These are phyloP conservation scores for Citrullus colocynthis DNA, from an alignment of 306 rosid genomes.

Conservation along the genomic window DNA sequence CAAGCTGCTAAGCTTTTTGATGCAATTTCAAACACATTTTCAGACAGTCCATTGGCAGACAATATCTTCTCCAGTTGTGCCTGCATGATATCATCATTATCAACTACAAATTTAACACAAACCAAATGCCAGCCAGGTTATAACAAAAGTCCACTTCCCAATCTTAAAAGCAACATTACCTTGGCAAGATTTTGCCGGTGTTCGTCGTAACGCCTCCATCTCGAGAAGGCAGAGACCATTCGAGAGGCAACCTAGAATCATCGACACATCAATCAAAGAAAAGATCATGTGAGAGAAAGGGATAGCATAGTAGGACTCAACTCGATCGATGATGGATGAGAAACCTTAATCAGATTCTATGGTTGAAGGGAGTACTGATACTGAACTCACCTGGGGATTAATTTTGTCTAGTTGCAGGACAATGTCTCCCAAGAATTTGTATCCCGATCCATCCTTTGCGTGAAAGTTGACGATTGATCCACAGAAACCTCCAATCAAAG, in stretches of 20 bases:
- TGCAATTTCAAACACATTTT: slow-evolving; percentile 88
- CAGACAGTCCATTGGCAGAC: slow-evolving; percentile 77
- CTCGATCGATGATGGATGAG: not conserved
- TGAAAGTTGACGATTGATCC: slow-evolving; percentile 86
- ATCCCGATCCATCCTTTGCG: slow-evolving; percentile 92
- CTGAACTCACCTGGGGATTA: slow-evolving; percentile 70
- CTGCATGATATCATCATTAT: slow-evolving; percentile 28
- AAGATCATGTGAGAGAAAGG: not conserved
- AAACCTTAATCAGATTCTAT: not conserved
- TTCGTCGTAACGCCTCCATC: slow-evolving; percentile 88
- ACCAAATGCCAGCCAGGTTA: not conserved
- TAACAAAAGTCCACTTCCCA: not conserved
- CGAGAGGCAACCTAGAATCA: slow-evolving; percentile 72
- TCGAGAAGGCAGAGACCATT: slow-evolving; percentile 94
- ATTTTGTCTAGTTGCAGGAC: slow-evolving; percentile 71
- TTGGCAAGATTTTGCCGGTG: slow-evolving; percentile 70
- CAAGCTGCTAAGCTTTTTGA: slow-evolving; percentile 85
- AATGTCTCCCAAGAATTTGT: slow-evolving; percentile 73
- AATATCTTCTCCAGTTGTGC: slow-evolving; percentile 85
- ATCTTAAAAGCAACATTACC: slow-evolving; percentile 22
- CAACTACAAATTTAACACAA: not conserved
- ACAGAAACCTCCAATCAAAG: slow-evolving; percentile 89
- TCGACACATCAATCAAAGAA: slow-evolving; percentile 3
- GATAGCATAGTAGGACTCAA: not conserved
- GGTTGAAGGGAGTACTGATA: not conserved